A percentile compares a stretch with the other conserved stretches of the same genome.
These are phyloP conservation scores for Candida gigantensis DNA, from an alignment of 1,139 yeast species.

Conservation along the genomic window DNA sequence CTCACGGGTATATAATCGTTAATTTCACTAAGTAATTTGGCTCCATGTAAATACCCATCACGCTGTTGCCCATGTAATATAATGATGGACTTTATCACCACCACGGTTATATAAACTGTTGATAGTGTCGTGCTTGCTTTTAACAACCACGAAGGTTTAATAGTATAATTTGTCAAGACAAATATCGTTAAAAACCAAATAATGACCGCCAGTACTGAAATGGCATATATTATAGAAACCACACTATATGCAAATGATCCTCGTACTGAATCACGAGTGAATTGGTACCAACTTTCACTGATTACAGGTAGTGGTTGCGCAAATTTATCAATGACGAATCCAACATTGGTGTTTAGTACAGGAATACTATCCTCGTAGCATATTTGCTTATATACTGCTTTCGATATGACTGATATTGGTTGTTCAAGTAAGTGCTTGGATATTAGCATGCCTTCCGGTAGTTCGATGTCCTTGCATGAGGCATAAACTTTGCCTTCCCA, in stretches of 20 bases:
- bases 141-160: constrained; percentile 52
- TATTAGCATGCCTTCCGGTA: constrained; percentile 38
- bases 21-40: constrained; percentile 47
- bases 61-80: constrained; percentile 51
- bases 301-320: constrained; percentile 41
- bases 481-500: constrained; percentile 29
- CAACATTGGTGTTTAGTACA: constrained; percentile 43
- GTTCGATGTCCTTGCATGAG: constrained; percentile 31
- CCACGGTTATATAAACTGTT: constrained; percentile 53
- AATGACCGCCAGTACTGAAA: constrained; percentile 66
- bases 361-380: constrained; percentile 45
- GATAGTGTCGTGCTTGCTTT: constrained; percentile 49
- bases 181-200: constrained; percentile 65
- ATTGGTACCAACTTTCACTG: constrained; percentile 41
- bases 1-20: constrained; percentile 51
- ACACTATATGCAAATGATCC: constrained; percentile 58
- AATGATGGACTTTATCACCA: constrained; percentile 50
- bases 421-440: constrained; percentile 23
- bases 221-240: constrained; percentile 60
- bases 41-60: constrained; percentile 58
- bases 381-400: constrained; percentile 32
- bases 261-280: constrained; percentile 25
- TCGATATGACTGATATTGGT: constrained; percentile 24
- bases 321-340: constrained; percentile 29
- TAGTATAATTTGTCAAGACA: constrained; percentile 60